A percentile compares a stretch with the other conserved stretches of the same genome.
These are phyloP conservation scores for Candida hispaniensis DNA, from an alignment of 805 yeast species.

Conservation along the genomic window DNA sequence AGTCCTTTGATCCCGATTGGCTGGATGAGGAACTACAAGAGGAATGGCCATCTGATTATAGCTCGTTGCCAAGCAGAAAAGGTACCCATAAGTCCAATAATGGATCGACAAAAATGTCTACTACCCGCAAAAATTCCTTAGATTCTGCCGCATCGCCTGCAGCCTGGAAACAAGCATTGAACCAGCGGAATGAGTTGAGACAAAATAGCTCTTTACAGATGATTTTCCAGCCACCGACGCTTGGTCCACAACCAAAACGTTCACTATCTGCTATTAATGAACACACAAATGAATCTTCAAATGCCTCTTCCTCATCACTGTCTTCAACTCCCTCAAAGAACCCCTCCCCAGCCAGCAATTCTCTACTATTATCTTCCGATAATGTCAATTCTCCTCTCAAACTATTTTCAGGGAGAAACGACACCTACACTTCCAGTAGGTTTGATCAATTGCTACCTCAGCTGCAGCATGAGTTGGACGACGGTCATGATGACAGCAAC, in stretches of 20 bases:
- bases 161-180: conserved; percentile 10
- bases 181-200: conserved; percentile 1
- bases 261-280: no score
- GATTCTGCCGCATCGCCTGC: no score
- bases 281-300: conserved; percentile 3
- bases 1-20: no score
- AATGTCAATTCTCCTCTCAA: conserved; percentile 21
- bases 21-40: conserved; percentile 11
- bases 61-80: no score
- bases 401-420: conserved; percentile 23
- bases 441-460: conserved; percentile 24
- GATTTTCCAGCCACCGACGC: conserved; percentile 7
- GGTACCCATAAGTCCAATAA: no score
- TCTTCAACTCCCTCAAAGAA: neutral
- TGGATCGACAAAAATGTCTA: no score
- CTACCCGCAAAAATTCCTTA: no score
- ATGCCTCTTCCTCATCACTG: neutral
- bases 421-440: conserved; percentile 24
- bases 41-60: no score
- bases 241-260: conserved; percentile 3
- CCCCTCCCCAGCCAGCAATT: no score
- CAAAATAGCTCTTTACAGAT: conserved; percentile 7
- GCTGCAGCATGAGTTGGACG: conserved; percentile 14
- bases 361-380: no score
- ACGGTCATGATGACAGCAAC: conserved; percentile 8